Conservation (phyloP, 257 asterid species). For the Nicotiana tabacum region DNA sequence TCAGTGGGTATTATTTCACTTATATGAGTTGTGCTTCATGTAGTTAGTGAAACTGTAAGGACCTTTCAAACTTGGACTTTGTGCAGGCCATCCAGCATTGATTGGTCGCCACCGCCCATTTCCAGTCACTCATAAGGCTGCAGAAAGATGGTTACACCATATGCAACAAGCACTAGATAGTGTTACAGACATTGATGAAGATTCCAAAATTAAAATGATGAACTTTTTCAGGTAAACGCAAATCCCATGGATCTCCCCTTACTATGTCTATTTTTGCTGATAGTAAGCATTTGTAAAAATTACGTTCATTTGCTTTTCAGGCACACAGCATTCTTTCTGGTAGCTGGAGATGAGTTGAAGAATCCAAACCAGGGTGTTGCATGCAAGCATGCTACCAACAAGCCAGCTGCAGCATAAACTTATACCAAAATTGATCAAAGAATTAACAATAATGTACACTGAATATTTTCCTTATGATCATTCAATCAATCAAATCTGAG, state of each 20-base stretch:
- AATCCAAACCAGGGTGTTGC: constrained; percentile 41
- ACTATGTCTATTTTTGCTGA: not conserved
- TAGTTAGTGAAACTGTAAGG: not conserved
- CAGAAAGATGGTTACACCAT: constrained; percentile 96
- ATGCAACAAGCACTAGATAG: constrained; percentile 80
- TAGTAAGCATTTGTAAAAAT: not conserved
- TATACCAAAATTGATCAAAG: not conserved
- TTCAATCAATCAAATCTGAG: not conserved
- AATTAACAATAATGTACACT: not conserved
- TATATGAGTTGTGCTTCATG: not conserved
- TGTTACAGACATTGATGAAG: constrained; percentile 56
- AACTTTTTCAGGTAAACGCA: constrained; percentile 67
- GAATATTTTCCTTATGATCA: not conserved
- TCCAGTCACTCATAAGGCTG: constrained; percentile 83
- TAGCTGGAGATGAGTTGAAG: constrained; percentile 87
- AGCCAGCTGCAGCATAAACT: constrained; percentile 34
- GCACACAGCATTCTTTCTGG: constrained; percentile 96
- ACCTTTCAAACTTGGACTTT: not conserved
- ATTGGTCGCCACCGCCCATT: constrained; percentile 97
- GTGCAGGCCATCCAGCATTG: constrained; percentile 91
- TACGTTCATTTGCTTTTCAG: constrained; percentile 18
- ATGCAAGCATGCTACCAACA: constrained; percentile 57
- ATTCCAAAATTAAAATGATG: constrained; percentile 75
- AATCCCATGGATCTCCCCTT: not conserved
- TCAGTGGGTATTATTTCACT: not conserved